Evolutionary conservation across 2,329 filamentous ascomycete species (phyloP).

Genomic region (Aspergillus vadensis): DNA sequence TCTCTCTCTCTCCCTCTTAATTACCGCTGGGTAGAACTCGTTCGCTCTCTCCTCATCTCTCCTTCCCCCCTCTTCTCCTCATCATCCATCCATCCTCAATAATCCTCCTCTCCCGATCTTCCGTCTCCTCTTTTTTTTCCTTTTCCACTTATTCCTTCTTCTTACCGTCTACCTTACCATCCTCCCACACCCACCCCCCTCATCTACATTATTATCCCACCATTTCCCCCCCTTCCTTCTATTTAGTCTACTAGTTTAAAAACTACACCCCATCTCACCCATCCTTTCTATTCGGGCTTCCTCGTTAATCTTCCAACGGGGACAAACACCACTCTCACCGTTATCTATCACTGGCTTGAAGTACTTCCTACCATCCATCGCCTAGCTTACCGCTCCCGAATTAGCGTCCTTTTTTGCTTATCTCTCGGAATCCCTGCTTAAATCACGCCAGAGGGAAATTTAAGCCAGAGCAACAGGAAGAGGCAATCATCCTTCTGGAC

Average conservation of each 20-base stretch:
- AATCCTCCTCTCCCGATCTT: constrained; percentile 4
- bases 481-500: constrained; percentile 17
- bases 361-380: not conserved
- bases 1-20: constrained; percentile 15
- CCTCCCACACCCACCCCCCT: constrained; percentile 5
- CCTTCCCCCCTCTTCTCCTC: constrained; percentile 18
- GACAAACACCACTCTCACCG: not conserved
- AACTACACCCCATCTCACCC: not conserved
- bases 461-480: not conserved
- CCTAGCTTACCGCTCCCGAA: not conserved
- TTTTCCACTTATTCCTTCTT: not conserved
- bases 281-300: not conserved
- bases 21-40: not conserved
- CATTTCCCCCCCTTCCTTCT: not conserved
- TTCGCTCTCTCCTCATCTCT: constrained; percentile 22
- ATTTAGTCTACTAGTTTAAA: too few relatives aligned
- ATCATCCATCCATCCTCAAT: constrained; percentile 16
- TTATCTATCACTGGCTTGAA: not conserved
- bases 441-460: not conserved
- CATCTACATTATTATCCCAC: constrained; percentile 9
- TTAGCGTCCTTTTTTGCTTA: constrained; percentile 16
- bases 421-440: constrained; percentile 14
- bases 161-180: not conserved
- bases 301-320: not conserved
- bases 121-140: constrained; percentile 7